Percentiles rank a stretch among this genome's conserved stretches.
phyloP scores from a whole-genome alignment of 2,329 filamentous ascomycete genomes.

The Monosporascus sp. region DNA sequence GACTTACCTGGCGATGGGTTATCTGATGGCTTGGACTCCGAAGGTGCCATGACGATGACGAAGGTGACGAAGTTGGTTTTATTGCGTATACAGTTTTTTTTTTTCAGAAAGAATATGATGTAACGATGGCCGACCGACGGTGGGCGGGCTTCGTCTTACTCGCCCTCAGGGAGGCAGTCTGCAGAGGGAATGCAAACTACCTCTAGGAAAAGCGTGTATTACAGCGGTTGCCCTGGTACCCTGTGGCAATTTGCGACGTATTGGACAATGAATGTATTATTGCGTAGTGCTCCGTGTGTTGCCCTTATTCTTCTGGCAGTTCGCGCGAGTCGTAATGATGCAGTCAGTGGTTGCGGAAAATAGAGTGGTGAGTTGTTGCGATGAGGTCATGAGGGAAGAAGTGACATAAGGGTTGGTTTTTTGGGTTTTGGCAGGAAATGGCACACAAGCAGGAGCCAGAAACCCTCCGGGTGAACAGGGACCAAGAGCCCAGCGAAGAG shows the following conservation, averaged over 20 bases:
- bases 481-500: neutral
- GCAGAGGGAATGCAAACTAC: conserved; percentile 28
- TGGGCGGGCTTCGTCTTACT: neutral
- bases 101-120: conserved; percentile 28
- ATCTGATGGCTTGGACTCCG: conserved; percentile 28
- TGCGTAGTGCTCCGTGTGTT: conserved; percentile 3
- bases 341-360: conserved; percentile 11
- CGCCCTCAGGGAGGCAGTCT: conserved; percentile 23
- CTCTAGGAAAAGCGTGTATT: conserved; percentile 16
- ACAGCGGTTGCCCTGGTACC: conserved; percentile 11
- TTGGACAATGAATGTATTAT: conserved; percentile 8
- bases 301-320: neutral
- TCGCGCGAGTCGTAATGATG: conserved; percentile 2
- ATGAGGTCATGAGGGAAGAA: conserved; percentile 35
- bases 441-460: conserved; percentile 31
- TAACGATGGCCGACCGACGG: conserved; percentile 26
- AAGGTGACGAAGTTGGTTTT: conserved; percentile 28
- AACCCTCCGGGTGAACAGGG: conserved; percentile 27
- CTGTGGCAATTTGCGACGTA: conserved; percentile 14
- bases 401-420: conserved; percentile 34
- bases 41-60: conserved; percentile 32
- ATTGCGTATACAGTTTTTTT: conserved; percentile 16
- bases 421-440: conserved; percentile 29
- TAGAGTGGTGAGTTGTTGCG: conserved; percentile 25
- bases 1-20: conserved; percentile 29